Base-by-base conservation (phyloP, 73 alveolate species). In the Paramecium caudatum region DNA sequence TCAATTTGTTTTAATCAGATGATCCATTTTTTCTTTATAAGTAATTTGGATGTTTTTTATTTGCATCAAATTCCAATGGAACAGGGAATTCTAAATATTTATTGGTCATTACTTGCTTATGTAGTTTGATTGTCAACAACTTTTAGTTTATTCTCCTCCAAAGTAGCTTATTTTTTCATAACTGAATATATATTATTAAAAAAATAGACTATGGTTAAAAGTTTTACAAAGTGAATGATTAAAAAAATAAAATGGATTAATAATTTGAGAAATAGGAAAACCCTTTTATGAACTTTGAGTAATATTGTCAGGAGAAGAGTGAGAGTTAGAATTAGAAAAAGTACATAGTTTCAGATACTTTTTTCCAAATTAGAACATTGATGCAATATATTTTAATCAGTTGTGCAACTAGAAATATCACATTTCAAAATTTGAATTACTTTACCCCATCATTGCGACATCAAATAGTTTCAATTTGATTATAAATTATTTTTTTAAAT, bases 61-160 rank as follows among this genome's bases (percentile, higher is more conserved):
- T 55, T 17, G 46, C 37, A 55, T 55, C 80, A 55, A 55, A 55
- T 10, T 55, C 80, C 13, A 55, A 43, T 55, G 80, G 80, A 8
- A 23, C 12, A 23, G 80, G 80, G 30, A 27, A 55, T 27, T 55
- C 80, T 55, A 55, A 10, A 55, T 13, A 27, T 1, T 12, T 10
- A 55, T 27, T 19, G 13, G 30, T 55, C 1, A 23, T 55, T 55
- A 55, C 80, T 55, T 23, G 30, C 23, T 55, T 21, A 55, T 55
- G 80, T 10, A 27, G 80, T 27, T 27, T 55, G 23, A 6, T 10
- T 23, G 9, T 55, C 80, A 55, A 55, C 80, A 55, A 27, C 7
- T 43, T 55, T 55, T 55, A 55, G 30, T 43, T 55, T 1, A 10
- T 23, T 55, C 21, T 55, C 80, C 13, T 43, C 80, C 23, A 12